phyloP scores from a whole-genome alignment of 352 stramenopile species.

The Thalassiosira allenii region DNA sequence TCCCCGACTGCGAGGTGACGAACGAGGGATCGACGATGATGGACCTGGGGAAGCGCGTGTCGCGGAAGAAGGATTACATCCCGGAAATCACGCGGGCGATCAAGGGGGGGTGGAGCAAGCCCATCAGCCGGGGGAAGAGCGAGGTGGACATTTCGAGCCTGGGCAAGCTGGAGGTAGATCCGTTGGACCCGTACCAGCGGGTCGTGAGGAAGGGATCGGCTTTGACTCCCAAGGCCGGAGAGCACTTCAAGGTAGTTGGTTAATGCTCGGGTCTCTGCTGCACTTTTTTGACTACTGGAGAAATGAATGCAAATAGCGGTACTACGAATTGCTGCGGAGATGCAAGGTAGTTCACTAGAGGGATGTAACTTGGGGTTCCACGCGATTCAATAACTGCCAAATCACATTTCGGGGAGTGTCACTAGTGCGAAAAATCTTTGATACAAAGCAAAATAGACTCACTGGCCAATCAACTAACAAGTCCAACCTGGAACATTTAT shows the following conservation, averaged over 20 bases:
- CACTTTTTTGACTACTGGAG: too few relatives aligned
- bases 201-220: conserved; percentile 20
- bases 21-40: conserved; percentile 44
- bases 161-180: conserved; percentile 58
- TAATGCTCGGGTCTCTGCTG: too few relatives aligned
- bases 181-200: conserved; percentile 48
- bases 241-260: conserved; percentile 6
- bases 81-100: conserved; percentile 51
- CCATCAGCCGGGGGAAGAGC: conserved; percentile 29
- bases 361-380: too few relatives aligned
- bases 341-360: too few relatives aligned
- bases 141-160: conserved; percentile 31
- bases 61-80: conserved; percentile 73
- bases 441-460: too few relatives aligned
- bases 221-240: not conserved
- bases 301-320: too few relatives aligned
- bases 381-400: too few relatives aligned
- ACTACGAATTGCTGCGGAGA: too few relatives aligned
- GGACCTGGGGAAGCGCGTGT: conserved; percentile 52
- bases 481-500: too few relatives aligned
- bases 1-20: conserved; percentile 37
- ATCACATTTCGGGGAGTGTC: too few relatives aligned
- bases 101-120: conserved; percentile 59
- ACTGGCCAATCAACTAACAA: too few relatives aligned
- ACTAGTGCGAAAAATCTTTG: too few relatives aligned